These are phyloP conservation scores for Penicillium polonicum DNA, from an alignment of 2,329 filamentous ascomycete species.

Conservation along the genomic window DNA sequence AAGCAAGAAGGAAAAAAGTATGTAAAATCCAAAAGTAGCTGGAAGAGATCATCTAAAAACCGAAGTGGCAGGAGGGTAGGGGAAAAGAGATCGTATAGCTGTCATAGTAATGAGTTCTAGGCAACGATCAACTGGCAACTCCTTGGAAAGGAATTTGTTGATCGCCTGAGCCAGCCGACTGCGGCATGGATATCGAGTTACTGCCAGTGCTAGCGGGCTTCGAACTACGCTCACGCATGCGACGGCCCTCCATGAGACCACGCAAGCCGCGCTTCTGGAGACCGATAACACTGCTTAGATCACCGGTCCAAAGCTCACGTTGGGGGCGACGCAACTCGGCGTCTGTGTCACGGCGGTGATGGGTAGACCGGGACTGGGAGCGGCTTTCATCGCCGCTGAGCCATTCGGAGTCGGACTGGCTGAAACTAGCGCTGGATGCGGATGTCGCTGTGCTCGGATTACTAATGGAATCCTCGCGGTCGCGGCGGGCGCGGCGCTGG, in stretches of 20 bases:
- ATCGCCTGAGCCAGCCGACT: slow-evolving; percentile 17
- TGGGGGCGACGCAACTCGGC: slow-evolving; percentile 33
- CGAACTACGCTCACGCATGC: slow-evolving; percentile 70
- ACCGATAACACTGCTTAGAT: slow-evolving; percentile 83
- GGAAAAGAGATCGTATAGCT: not conserved
- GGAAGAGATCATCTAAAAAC: not conserved
- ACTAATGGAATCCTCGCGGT: slow-evolving; percentile 43
- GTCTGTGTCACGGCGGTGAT: slow-evolving; percentile 41
- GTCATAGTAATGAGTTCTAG: not conserved
- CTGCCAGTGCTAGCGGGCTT: slow-evolving; percentile 30
- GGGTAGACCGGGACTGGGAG: slow-evolving; percentile 39
- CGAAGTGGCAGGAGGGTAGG: not conserved
- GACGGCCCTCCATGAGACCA: slow-evolving; percentile 89
- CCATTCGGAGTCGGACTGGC: slow-evolving; percentile 39
- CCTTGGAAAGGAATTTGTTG: slow-evolving; percentile 18
- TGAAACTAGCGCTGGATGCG: slow-evolving; percentile 40
- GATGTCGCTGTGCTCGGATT: slow-evolving; percentile 41
- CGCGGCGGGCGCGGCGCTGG: slow-evolving; percentile 23
- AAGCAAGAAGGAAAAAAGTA: slow-evolving; percentile 10
- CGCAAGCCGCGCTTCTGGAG: slow-evolving; percentile 89
- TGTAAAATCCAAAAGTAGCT: slow-evolving; percentile 7
- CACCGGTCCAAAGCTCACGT: slow-evolving; percentile 70
- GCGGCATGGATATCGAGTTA: slow-evolving; percentile 18
- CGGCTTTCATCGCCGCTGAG: slow-evolving; percentile 27
- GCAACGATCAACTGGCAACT: slow-evolving; percentile 14